Base-by-base conservation (phyloP, 345 rosid genomes). In the Corchorus capsularis region DNA sequence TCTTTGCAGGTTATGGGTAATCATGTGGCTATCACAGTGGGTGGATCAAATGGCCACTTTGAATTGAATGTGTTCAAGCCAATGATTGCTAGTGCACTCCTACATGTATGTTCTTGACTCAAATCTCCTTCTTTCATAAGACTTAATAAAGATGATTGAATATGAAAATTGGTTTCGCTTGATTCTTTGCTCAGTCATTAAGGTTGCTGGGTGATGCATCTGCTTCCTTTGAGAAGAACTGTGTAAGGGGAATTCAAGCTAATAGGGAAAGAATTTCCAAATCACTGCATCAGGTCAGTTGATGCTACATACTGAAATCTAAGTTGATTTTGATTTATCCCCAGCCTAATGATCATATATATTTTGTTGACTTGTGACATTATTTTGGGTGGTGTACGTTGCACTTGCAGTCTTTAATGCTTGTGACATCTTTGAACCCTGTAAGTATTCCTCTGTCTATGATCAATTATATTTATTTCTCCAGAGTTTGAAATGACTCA, bases 41-140 rank as follows among this genome's bases (percentile, higher is more conserved):
- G 98, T 77, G 98, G 99, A 73, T 87, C 98, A 76, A 95, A 90
- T 86, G 99, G 99, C 65, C 99, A 95, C 81, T 95, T 95, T 74
- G 99, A 95, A 64, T 74, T 93, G 70, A 95, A 95, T 79, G 99
- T 95, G 27, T 95, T 87, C 92, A 95, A 95, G 89, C 98, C 98
- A 50, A 89, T 95, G 98, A 92, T 95, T 46, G 99, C 99, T 27
- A 89, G 86, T 69, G 89, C 89, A 69, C 96, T 95, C 75, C 78
- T 95, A 62, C 97, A 95, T 85, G 99, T 93, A 85, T 45, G 86
- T 79, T 68, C 47, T 73, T 27, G n/a, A n/a, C n/a, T 47, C 50
- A 64, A n/a, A 41, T 64, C 50, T 64, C 52, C 41, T 12, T 41
- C 19, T 39, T 41, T 63, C 7, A 5, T 17, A 39, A 16, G 15